A percentile compares a stretch with the other conserved stretches of the same genome.
phyloP scores from a whole-genome alignment of 2,329 filamentous ascomycete genomes.

The Colletotrichum trifolii region DNA sequence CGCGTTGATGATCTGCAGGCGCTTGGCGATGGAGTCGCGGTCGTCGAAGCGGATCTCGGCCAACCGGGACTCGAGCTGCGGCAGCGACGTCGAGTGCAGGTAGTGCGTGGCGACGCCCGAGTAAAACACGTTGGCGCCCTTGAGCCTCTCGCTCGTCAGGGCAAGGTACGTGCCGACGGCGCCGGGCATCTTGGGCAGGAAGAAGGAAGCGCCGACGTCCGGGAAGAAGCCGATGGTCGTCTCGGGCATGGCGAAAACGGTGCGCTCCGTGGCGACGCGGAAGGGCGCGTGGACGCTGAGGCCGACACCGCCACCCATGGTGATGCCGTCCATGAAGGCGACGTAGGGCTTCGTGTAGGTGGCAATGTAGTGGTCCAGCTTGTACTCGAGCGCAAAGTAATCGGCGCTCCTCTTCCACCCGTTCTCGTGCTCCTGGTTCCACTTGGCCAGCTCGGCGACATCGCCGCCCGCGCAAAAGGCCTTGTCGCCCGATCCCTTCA shows the following conservation, averaged over 20 bases:
- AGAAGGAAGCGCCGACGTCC: slow-evolving; percentile 96
- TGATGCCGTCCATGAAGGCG: slow-evolving; percentile 96
- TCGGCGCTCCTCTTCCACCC: slow-evolving; percentile 81
- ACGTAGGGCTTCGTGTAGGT: slow-evolving; percentile 95
- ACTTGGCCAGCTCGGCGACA: slow-evolving; percentile 79
- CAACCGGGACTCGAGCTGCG: slow-evolving; percentile 83
- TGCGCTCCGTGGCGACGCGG: slow-evolving; percentile 95
- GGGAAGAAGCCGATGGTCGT: slow-evolving; percentile 99
- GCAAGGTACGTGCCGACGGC: slow-evolving; percentile 91
- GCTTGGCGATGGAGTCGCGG: slow-evolving; percentile 69
- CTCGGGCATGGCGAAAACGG: slow-evolving; percentile 97
- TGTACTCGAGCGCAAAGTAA: slow-evolving; percentile 96
- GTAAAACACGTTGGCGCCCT: slow-evolving; percentile 88
- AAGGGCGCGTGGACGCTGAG: slow-evolving; percentile 95
- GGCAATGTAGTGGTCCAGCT: slow-evolving; percentile 93
- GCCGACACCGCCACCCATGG: slow-evolving; percentile 97
- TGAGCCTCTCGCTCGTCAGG: slow-evolving; percentile 85
- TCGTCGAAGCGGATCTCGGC: slow-evolving; percentile 92
- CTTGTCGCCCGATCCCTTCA: slow-evolving; percentile 87
- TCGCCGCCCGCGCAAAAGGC: slow-evolving; percentile 96
- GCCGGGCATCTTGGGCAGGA: slow-evolving; percentile 90
- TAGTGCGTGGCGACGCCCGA: slow-evolving; percentile 95
- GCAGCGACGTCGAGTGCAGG: slow-evolving; percentile 88
- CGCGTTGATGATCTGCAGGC: slow-evolving; percentile 79
- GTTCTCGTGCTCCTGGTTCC: slow-evolving; percentile 74